Evolutionary conservation across 192 early-diverging fungal genomes (phyloP).

Genomic region (Mortierella claussenii): DNA sequence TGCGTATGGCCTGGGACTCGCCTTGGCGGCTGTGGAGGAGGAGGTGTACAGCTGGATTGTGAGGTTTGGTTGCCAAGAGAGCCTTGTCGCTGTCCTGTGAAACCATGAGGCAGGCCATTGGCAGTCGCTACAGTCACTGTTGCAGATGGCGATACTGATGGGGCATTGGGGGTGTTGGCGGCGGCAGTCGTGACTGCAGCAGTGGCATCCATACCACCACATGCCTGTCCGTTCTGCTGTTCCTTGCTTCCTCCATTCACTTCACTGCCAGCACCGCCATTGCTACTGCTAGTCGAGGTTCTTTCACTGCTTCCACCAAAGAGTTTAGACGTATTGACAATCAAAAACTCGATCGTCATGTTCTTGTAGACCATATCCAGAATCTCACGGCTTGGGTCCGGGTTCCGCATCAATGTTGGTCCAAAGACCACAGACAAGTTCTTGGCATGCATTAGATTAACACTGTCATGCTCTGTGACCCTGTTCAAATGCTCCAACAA

Average conservation of each 20-base stretch:
- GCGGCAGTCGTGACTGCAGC: background rate
- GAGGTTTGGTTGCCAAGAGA: constrained; percentile 6
- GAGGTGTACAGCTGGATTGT: background rate
- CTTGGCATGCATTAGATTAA: constrained; percentile 92
- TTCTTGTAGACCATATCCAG: constrained; percentile 81
- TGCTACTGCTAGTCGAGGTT: background rate
- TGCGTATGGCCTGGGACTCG: constrained; percentile 2
- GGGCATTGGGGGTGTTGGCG: background rate
- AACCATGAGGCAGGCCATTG: constrained; percentile 11
- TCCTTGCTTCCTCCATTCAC: background rate
- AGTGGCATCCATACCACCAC: background rate
- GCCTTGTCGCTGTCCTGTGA: constrained; percentile 26
- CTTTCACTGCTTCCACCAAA: constrained; percentile 13
- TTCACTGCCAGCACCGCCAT: background rate
- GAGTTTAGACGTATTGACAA: constrained; percentile 59
- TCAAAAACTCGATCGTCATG: constrained; percentile 75
- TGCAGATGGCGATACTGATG: background rate
- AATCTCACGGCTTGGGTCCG: constrained; percentile 69
- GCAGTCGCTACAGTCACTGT: constrained; percentile 6
- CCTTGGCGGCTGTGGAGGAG: constrained; percentile 17
- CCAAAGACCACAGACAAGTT: constrained; percentile 97
- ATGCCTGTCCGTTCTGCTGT: constrained; percentile 4
- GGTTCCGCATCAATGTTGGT: constrained; percentile 82
- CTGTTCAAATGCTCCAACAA: constrained; percentile 73
- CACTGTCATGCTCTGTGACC: constrained; percentile 65